Base-by-base conservation (phyloP, 2,329 filamentous ascomycete species). In the Fulvia fulva region DNA sequence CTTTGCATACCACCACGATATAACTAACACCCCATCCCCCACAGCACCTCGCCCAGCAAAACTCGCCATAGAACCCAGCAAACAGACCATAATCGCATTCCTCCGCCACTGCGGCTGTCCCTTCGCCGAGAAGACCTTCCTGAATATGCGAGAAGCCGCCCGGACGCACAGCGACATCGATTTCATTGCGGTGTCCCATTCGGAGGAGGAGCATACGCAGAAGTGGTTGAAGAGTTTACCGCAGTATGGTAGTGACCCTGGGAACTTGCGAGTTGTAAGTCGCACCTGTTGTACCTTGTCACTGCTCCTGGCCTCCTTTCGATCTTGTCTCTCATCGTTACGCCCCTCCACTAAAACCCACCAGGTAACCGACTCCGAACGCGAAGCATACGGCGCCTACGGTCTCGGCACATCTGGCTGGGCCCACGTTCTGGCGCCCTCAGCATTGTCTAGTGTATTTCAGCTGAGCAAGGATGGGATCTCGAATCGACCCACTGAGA, bases 41-140 rank as follows among this genome's bases (percentile, higher is more conserved):
- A 41, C 37, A 41, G 86, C 86, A 1, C 87, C 86, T 0, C 76
- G 76, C 5, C 78, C 82, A 26, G 63, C 76, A 25, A 77, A 79
- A 59, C 74, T 89, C 5, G 68, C 70, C 7, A 72, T 88, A n/a
- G 80, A 82, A 0, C 72, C 77, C 44, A 72, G 71, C 23, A 84
- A 82, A 65, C 83, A 84, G 0, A 83, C 81, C 0, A 70, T 91
- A 1, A 74, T 91, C 21, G 80, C 84, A 16, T 91, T 91, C 67
- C 78, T 91, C 5, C 79, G 88, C 32, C 87, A 90, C 70, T 90
- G 87, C 70, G 88, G 87, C 32, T 89, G 87, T 75, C 87, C 87
- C 11, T 89, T 87, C 88, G 80, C 71, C 3, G 71, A 73, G 56
- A 71, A 72, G 51, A 72, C 71, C 8, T 71, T 87, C 72, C 77